Evolutionary conservation across 2,329 filamentous ascomycete species (phyloP), one percentile per base, ranked within the genome.

Genomic region (Penicillium sclerotigenum): DNA sequence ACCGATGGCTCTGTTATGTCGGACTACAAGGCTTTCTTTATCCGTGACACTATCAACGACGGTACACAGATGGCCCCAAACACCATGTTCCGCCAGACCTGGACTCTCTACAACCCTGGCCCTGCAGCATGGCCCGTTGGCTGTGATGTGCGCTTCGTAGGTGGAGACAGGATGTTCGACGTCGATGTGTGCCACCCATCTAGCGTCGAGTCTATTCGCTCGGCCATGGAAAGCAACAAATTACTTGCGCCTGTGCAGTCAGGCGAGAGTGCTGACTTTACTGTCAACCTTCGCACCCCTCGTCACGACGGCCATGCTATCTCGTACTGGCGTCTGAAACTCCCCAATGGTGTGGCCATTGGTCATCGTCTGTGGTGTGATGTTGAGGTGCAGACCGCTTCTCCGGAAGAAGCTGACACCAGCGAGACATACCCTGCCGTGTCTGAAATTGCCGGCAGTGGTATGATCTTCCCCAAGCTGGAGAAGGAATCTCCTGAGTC

Each of bases 281-380:
- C 88, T 36, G 89, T 97, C 34, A 79, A 87, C 40, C 85, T 99
- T 73, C 90, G 91, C 73, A 90, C 91, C 18, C 91, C 93, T 16
- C 75, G 80, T 50, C 88, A 89, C 47, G 77, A 85, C 52, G 92
- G 93, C 53, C 89, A 88, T 73, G 82, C 87, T 57, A 94, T 96
- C 68, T 97, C 94, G 1, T 97, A 97, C 82, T 99, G 94, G 94
- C 91, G 93, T 60, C 79, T 99, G 63, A 95, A 92, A 65, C 86
- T 90, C 57, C 81, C 86, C 8, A 86, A 90, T 55, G 92, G 92
- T 24, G 79, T 83, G 61, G 88, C 90, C 62, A 97, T 97, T 63
- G 94, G 94, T 37, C 90, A 97, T 77, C 89, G 91, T 68, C 81
- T 99, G 46, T 99, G 93, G 93, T 97, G 93, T 71, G 91, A 97